Percentiles rank a stretch among this genome's conserved stretches.
These are phyloP conservation scores for Sugiyamaella marilandica DNA, from an alignment of 805 yeast species.

Conservation along the genomic window DNA sequence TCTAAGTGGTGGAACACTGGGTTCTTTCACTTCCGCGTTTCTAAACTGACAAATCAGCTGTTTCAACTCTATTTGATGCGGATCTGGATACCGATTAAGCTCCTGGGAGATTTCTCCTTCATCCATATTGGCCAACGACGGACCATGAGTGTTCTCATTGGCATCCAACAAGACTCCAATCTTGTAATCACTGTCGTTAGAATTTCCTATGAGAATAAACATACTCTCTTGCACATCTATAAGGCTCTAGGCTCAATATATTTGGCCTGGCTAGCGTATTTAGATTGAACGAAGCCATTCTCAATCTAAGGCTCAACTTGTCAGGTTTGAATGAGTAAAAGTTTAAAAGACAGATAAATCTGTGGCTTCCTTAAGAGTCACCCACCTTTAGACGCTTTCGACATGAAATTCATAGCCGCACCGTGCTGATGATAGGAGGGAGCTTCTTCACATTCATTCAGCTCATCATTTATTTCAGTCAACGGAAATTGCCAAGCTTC, in stretches of 20 bases:
- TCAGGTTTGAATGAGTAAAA: too few species aligned
- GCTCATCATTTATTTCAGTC: too few species aligned
- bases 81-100: constrained; percentile 93
- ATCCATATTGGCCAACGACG: constrained; percentile 51
- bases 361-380: too few species aligned
- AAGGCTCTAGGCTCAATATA: constrained; percentile 76
- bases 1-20: constrained; percentile 33
- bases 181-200: constrained; percentile 55
- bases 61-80: constrained; percentile 81
- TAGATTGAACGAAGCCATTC: constrained; percentile 46
- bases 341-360: background rate
- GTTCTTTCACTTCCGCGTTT: constrained; percentile 37
- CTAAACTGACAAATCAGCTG: constrained; percentile 66
- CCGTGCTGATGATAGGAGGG: too few species aligned
- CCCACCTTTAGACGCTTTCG: too few species aligned
- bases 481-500: too few species aligned
- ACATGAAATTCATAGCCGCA: too few species aligned
- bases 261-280: constrained; percentile 74
- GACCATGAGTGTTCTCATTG: constrained; percentile 93
- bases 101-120: constrained; percentile 46
- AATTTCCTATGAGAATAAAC: constrained; percentile 17
- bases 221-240: constrained; percentile 89
- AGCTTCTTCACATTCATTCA: too few species aligned
- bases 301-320: too few species aligned
- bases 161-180: constrained; percentile 90